Base-by-base conservation (phyloP, 257 asterid genomes). In the Penstemon newberryi region DNA sequence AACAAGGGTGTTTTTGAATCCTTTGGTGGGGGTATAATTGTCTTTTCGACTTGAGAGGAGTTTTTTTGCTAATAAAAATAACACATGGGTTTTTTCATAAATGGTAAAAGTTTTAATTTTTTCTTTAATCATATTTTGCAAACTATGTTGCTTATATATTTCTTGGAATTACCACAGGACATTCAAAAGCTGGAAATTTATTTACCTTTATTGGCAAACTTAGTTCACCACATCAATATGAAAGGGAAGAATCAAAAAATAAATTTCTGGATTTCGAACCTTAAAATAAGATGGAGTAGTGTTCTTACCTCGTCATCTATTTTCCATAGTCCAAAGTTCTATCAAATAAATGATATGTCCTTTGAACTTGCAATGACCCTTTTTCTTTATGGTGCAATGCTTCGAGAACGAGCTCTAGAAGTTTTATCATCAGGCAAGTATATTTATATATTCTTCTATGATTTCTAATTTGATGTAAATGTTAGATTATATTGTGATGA, bases 221-320 rank as follows among this genome's bases (percentile, higher is more conserved):
- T 89, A 13, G 71, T 79, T 51, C 69, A 46, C 36, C 81, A 79
- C 70, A 64, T 81, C 61, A 41, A 60, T 51, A 56, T 18, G n/a
- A 60, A 74, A 10, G 50, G 56, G 60, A 43, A 58, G 25, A 66
- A 69, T 41, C 70, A 61, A 6, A 69, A 45, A 56, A 62, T 76
- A 5, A 52, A 7, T 65, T 44, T 40, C 18, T 76, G 85, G 86
- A 72, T 73, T 53, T 61, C 83, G 10, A 79, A 76, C 63, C 80
- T 83, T 54, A 81, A 80, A 73, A 57, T 89, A 53, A 80, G 85
- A 76, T 89, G 95, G 95, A 79, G 85, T 70, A 82, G 95, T 49
- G 70, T 63, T 69, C 81, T 85, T 60, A 64, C 74, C 56, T 72
- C 82, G 2, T 70, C 85, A 13, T 54, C 85, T 40, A 42, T 80